phyloP scores from a whole-genome alignment of 495 filamentous ascomycete species.

The Podospora tetraspora region DNA sequence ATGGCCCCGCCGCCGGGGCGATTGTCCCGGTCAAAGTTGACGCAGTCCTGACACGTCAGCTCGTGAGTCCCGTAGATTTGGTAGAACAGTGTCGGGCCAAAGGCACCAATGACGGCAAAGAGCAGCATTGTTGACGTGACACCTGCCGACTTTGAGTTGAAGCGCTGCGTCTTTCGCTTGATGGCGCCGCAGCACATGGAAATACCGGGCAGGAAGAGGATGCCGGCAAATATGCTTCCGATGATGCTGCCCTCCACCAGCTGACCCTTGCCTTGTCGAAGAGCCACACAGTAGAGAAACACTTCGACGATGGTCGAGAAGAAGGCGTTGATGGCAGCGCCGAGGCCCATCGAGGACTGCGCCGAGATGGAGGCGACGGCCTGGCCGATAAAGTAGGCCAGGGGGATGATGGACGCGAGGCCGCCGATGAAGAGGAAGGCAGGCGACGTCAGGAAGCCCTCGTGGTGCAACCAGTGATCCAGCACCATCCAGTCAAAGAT shows the following conservation, averaged over 20 bases:
- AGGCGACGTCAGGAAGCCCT: constrained; percentile 67
- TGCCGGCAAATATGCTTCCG: constrained; percentile 94
- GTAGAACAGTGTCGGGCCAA: constrained; percentile 97
- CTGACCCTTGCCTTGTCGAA: constrained; percentile 86
- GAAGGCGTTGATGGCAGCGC: constrained; percentile 96
- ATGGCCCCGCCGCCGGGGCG: constrained; percentile 27
- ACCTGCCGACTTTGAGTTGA: constrained; percentile 95
- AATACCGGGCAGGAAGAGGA: constrained; percentile 91
- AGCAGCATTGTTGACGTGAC: constrained; percentile 98
- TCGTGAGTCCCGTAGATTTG: constrained; percentile 98
- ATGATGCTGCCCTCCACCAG: constrained; percentile 96
- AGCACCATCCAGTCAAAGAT: constrained; percentile 89
- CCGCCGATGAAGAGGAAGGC: constrained; percentile 81
- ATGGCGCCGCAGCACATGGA: constrained; percentile 99
- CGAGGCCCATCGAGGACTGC: constrained; percentile 99
- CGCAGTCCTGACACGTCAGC: constrained; percentile 79
- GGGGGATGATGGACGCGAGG: constrained; percentile 85
- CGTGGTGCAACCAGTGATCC: constrained; percentile 55
- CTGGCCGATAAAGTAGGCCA: constrained; percentile 99
- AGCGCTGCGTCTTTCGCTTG: constrained; percentile 96
- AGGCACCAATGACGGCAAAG: constrained; percentile 95
- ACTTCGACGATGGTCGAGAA: constrained; percentile 99
- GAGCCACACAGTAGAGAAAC: constrained; percentile 92
- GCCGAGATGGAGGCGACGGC: constrained; percentile 99
- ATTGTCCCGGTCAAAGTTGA: constrained; percentile 39